Evolutionary conservation across 306 rosid genomes (phyloP), one percentile per base, ranked within the genome.

Genomic region (Argentina anserina): DNA sequence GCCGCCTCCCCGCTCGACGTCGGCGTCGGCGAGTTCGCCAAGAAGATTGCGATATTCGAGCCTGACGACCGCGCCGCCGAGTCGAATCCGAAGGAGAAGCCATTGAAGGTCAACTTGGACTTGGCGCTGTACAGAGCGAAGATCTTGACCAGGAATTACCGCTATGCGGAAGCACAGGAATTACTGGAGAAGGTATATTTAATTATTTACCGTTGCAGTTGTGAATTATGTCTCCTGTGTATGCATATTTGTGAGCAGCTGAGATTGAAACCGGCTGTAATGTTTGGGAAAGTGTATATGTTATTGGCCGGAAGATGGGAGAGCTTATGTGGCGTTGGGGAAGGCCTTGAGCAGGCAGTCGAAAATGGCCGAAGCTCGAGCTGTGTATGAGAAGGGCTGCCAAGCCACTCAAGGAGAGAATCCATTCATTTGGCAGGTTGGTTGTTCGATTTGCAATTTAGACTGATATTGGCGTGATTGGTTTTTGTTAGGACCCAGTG

Each of bases 401-500:
- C 98, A 94, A 45, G 94, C 97, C 46, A 94, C 97, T 58, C 97
- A 91, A 73, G 97, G 97, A 77, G 97, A 94, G 83, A 94, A 94
- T 83, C 71, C 97, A 40, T 94, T 70, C 85, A 85, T 94, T 72
- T 94, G 98, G 98, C 98, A 91, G 97, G 98, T 94, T 74, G 75
- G 79, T 71, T 26, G 75, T 67, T 49, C 28, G 52, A 10, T 49
- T 49, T 49, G 55, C 55, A 18, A 18, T 11, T 8, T 23, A 49
- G 26, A 0, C n/a, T 50, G 23, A 6, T 23, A 20, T 18, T n/a
- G 18, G 8, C 21, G 28, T 53, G 60, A 53, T 23, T 53, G 3
- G 61, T 10, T 53, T 20, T 28, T 29, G 15, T 13, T 66, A 36
- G 40, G n/a, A n/a, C n/a, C n/a, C n/a, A n/a, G n/a, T n/a, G n/a